Percentiles rank a stretch among this genome's conserved stretches.
Evolutionary conservation across 1,284 basidiomycete genomes (phyloP).

Genomic region (Trametes sp.): DNA sequence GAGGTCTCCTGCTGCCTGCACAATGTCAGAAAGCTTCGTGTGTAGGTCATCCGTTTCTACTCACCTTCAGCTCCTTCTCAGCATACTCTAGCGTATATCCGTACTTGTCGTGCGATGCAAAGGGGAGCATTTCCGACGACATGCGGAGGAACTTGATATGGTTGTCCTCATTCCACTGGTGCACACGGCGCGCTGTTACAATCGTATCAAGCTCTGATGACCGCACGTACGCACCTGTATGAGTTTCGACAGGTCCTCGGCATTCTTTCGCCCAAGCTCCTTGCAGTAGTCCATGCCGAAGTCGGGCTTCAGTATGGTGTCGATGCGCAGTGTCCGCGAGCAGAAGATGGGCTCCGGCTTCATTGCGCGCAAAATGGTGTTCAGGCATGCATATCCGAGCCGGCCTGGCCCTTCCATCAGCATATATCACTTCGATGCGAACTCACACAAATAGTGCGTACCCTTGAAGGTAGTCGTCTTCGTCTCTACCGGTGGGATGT

Average conservation of each 20-base stretch:
- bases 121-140: slow-evolving; percentile 93
- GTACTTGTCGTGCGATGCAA: slow-evolving; percentile 82
- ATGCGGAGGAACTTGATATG: slow-evolving; percentile 81
- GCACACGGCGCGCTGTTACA: not conserved
- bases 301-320: slow-evolving; percentile 81
- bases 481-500: slow-evolving; percentile 73
- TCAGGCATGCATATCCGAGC: slow-evolving; percentile 87
- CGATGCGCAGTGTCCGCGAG: slow-evolving; percentile 59
- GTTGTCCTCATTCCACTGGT: slow-evolving; percentile 88
- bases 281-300: slow-evolving; percentile 76
- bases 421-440: no score
- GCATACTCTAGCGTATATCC: slow-evolving; percentile 84
- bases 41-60: not conserved
- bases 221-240: slow-evolving; percentile 59
- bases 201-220: no score
- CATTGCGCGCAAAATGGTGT: slow-evolving; percentile 79
- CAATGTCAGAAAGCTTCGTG: not conserved
- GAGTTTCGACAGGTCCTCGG: slow-evolving; percentile 72
- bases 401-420: slow-evolving; percentile 48
- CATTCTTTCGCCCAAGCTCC: slow-evolving; percentile 80
- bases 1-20: slow-evolving; percentile 69
- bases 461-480: slow-evolving; percentile 75
- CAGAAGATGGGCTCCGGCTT: slow-evolving; percentile 80
- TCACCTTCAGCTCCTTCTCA: slow-evolving; percentile 54
- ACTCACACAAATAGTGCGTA: slow-evolving; percentile 26